These are phyloP conservation scores for Pseudofabraea citricarpa DNA, from an alignment of 2,329 filamentous ascomycete species.

Conservation along the genomic window DNA sequence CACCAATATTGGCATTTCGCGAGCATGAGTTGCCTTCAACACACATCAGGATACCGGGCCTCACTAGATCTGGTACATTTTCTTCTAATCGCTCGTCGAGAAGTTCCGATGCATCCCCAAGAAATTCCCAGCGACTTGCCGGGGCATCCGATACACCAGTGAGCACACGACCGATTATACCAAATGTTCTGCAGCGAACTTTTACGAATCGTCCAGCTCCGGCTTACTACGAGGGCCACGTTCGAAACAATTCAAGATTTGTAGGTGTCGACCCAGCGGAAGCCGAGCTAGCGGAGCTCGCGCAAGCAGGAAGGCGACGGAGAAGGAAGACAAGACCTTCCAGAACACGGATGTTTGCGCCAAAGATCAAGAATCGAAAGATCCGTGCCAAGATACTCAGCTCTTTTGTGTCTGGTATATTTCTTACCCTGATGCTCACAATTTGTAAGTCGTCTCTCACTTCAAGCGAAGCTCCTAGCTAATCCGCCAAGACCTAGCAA, in stretches of 20 bases:
- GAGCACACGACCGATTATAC: constrained; percentile 12
- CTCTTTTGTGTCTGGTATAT: constrained; percentile 57
- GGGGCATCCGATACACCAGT: constrained; percentile 10
- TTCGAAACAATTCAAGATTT: constrained; percentile 23
- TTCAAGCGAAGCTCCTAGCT: not conserved
- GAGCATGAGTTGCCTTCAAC: constrained; percentile 36
- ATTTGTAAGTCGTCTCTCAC: constrained; percentile 52
- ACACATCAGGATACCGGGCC: constrained; percentile 36
- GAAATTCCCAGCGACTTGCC: constrained; percentile 5
- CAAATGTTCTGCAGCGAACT: constrained; percentile 9
- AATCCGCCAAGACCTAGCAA: constrained; percentile 57
- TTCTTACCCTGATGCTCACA: constrained; percentile 8
- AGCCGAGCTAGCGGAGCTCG: constrained; percentile 39
- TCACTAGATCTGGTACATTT: constrained; percentile 34
- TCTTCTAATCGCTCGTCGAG: constrained; percentile 26
- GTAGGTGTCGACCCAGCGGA: constrained; percentile 44
- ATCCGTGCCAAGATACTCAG: constrained; percentile 52
- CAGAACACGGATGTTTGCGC: constrained; percentile 31
- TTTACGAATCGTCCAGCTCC: constrained; percentile 8
- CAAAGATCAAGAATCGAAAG: constrained; percentile 48
- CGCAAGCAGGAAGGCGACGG: constrained; percentile 36
- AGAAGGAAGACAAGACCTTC: constrained; percentile 27
- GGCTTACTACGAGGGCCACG: constrained; percentile 8
- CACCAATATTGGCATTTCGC: constrained; percentile 35
- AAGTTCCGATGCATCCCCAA: constrained; percentile 17